phyloP scores from a whole-genome alignment of 805 yeast genomes.

The Teunomyces funiuensis region DNA sequence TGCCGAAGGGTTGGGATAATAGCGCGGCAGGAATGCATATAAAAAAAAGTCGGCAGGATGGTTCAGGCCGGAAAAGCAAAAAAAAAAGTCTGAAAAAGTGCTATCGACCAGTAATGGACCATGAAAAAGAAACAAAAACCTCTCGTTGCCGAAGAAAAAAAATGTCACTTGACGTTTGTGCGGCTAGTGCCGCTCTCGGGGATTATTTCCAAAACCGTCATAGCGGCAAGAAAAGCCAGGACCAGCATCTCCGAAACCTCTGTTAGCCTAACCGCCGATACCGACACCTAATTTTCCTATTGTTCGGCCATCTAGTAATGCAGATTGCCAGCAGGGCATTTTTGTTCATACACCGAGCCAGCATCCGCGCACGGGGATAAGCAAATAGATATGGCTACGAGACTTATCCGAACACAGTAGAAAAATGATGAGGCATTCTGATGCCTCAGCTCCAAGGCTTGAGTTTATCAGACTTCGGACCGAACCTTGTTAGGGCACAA shows the following conservation, averaged over 20 bases:
- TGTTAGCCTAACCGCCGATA: too few relatives aligned
- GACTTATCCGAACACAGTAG: too few relatives aligned
- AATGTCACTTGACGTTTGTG: slow-evolving; percentile 3
- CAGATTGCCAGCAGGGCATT: not conserved
- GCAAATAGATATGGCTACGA: too few relatives aligned
- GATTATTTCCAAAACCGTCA: not conserved
- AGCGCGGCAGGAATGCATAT: not conserved
- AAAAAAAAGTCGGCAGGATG: not conserved
- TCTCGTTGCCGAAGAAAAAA: not conserved
- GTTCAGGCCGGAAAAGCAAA: not conserved
- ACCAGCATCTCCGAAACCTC: not conserved
- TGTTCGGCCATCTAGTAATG: not conserved
- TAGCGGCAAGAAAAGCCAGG: not conserved
- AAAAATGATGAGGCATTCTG: too few relatives aligned
- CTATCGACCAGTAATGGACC: slow-evolving; percentile 4
- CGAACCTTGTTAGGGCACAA: not conserved
- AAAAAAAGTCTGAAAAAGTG: not conserved
- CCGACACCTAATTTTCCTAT: not conserved
- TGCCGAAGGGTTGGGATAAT: not conserved
- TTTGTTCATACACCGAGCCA: too few relatives aligned
- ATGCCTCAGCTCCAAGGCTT: not conserved
- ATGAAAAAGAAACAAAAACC: not conserved
- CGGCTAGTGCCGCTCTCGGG: slow-evolving; percentile 3
- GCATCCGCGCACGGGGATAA: too few relatives aligned
- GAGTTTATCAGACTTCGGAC: not conserved